Percentiles rank a stretch among this genome's conserved stretches.
Evolutionary conservation across 768 basidiomycete genomes (phyloP).

Genomic region (Podaxis sp.): DNA sequence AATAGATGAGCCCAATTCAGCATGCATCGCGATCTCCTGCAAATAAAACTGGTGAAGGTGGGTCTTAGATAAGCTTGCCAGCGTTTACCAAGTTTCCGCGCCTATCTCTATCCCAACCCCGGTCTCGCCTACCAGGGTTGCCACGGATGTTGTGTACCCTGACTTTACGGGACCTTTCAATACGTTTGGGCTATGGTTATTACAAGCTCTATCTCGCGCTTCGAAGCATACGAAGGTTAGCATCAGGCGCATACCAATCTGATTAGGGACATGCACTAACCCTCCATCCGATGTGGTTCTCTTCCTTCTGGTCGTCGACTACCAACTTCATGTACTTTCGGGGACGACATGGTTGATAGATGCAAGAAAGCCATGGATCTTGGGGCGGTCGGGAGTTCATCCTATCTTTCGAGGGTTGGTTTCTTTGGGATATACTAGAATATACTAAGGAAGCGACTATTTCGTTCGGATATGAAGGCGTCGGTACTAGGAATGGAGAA

Average conservation of each 20-base stretch:
- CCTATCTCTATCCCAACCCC: too few species aligned
- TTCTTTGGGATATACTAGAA: background rate
- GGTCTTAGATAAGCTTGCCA: background rate
- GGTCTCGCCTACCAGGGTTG: too few species aligned
- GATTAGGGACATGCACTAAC: background rate
- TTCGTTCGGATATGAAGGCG: background rate
- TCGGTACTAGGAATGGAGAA: background rate
- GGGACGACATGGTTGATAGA: background rate
- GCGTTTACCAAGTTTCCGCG: too few species aligned
- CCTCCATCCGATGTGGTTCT: background rate
- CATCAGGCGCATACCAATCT: background rate
- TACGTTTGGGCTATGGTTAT: background rate
- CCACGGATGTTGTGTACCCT: too few species aligned
- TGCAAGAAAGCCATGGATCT: background rate
- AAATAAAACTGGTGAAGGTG: background rate
- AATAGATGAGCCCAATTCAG: too few species aligned
- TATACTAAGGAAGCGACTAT: background rate
- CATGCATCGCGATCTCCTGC: background rate
- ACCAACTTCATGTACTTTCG: background rate
- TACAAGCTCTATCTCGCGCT: background rate
- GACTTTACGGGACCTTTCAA: too few species aligned
- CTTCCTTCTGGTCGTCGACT: background rate
- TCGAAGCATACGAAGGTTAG: background rate
- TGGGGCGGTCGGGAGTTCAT: background rate
- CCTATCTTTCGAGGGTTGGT: background rate